phyloP scores from a whole-genome alignment of 331 rosid genomes.

The Saraca asoca region DNA sequence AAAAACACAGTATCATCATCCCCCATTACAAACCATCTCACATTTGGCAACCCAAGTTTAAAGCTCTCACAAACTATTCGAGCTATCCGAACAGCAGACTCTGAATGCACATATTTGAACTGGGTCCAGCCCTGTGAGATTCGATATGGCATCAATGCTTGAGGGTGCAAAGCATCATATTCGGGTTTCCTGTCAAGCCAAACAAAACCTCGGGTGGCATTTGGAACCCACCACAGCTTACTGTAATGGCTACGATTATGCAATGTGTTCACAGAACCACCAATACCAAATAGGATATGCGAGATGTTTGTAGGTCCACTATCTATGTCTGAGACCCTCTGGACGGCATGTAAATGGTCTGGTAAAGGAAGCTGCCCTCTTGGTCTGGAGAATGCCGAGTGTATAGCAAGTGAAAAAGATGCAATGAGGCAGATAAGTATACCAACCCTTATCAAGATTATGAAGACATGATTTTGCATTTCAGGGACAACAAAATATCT shows the following conservation, averaged over 20 bases:
- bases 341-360: conserved; percentile 11
- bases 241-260: conserved; percentile 51
- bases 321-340: conserved; percentile 25
- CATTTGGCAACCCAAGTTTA: conserved; percentile 60
- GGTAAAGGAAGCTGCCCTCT: conserved; percentile 53
- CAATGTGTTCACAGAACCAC: conserved; percentile 71
- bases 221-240: conserved; percentile 73
- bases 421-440: conserved; percentile 59
- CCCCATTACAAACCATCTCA: conserved; percentile 85
- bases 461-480: conserved; percentile 39
- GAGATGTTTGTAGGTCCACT: conserved; percentile 63
- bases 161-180: background rate
- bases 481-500: conserved; percentile 49
- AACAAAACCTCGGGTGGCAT: conserved; percentile 62
- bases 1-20: conserved; percentile 81
- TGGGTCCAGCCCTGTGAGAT: conserved; percentile 61
- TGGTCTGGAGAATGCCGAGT: conserved; percentile 52
- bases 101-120: conserved; percentile 56
- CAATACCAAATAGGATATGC: conserved; percentile 81
- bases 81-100: conserved; percentile 76
- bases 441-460: conserved; percentile 52
- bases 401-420: conserved; percentile 61
- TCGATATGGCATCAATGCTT: conserved; percentile 45
- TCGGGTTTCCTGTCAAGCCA: conserved; percentile 71
- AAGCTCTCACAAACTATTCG: conserved; percentile 75